These are phyloP conservation scores for Bassia scoparia DNA, from an alignment of 148 eudicot species.

Conservation along the genomic window DNA sequence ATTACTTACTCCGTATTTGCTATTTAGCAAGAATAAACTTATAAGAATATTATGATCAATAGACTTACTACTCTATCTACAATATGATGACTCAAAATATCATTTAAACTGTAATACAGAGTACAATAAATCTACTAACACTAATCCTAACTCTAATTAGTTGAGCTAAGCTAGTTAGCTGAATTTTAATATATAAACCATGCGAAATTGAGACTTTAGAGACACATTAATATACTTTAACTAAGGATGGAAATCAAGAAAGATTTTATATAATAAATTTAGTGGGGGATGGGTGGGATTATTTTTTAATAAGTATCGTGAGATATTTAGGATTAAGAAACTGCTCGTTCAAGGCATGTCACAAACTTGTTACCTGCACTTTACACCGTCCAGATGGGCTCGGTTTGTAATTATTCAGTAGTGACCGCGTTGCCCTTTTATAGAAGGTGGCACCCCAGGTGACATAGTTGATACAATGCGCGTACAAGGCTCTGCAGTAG, in stretches of 20 bases:
- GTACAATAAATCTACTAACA: neutral
- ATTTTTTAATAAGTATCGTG: too few species aligned
- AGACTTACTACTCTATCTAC: too few species aligned
- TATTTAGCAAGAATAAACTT: too few species aligned
- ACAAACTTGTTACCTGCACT: too few species aligned
- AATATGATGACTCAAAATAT: neutral
- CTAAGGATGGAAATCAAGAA: neutral
- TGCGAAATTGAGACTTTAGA: neutral
- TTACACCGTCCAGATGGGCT: too few species aligned
- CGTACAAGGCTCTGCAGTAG: conserved; percentile 60
- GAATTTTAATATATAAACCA: too few species aligned
- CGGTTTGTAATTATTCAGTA: conserved; percentile 56
- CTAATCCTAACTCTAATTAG: neutral
- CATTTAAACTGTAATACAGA: too few species aligned
- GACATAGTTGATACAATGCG: too few species aligned
- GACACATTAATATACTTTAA: neutral
- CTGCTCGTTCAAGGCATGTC: too few species aligned
- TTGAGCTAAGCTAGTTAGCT: neutral
- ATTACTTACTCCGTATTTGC: too few species aligned
- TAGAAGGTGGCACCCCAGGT: too few species aligned
- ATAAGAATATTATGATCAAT: neutral
- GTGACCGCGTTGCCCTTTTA: conserved; percentile 46
- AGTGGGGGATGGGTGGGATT: too few species aligned
- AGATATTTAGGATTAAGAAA: neutral
- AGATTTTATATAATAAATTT: neutral